phyloP scores from a whole-genome alignment of 225 moss, liverwort and hornwort genomes.

The Bryum argenteum region DNA sequence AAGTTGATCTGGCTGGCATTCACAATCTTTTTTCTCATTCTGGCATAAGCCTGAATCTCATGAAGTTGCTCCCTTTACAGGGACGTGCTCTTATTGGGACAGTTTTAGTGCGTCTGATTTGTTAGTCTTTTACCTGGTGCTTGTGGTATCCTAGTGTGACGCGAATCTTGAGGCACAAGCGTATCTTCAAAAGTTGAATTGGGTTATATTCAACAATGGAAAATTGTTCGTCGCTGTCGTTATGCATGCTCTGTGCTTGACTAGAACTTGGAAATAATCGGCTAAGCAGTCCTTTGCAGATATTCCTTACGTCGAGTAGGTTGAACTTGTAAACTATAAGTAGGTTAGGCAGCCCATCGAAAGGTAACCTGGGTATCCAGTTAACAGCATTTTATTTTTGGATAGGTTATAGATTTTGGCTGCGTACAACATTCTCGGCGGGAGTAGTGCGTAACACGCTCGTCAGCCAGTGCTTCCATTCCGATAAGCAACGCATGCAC shows the following conservation, averaged over 20 bases:
- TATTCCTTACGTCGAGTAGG: not conserved
- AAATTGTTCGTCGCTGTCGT: conserved; percentile 4
- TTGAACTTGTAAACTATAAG: conserved; percentile 3
- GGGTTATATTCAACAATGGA: conserved; percentile 1
- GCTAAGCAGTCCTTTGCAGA: not conserved
- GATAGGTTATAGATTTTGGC: conserved; percentile 86
- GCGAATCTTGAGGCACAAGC: conserved; percentile 1
- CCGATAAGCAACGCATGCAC: conserved; percentile 88
- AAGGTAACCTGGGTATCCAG: not conserved
- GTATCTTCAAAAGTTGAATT: not conserved
- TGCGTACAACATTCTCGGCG: conserved; percentile 83
- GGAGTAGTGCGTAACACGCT: conserved; percentile 94
- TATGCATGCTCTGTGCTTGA: conserved; percentile 14
- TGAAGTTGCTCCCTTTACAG: not conserved
- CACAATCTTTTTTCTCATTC: not conserved
- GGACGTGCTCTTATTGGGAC: not conserved
- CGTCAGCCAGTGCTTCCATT: conserved; percentile 96
- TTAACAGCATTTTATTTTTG: conserved; percentile 25
- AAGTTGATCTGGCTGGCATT: not conserved
- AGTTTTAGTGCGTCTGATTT: conserved; percentile 2
- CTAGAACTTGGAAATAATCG: conserved; percentile 6
- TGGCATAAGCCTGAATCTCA: not conserved
- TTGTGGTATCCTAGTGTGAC: conserved; percentile 5
- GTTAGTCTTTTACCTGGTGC: conserved; percentile 1
- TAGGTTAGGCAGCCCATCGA: conserved; percentile 6